These are phyloP conservation scores for Evernia prunastri DNA, from an alignment of 495 filamentous ascomycete genomes.

Conservation along the genomic window DNA sequence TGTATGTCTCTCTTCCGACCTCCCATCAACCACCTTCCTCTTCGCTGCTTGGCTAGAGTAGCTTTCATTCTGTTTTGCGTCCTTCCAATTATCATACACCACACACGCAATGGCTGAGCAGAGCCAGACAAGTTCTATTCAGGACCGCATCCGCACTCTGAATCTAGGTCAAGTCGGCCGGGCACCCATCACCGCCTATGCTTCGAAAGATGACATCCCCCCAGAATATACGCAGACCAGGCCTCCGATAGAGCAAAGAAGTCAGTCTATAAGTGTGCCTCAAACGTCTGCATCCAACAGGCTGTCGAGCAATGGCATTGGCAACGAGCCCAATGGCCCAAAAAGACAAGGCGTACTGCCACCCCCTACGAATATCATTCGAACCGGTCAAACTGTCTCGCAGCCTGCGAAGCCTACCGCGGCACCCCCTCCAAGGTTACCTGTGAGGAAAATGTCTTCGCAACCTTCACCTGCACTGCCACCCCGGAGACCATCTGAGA, in stretches of 20 bases:
- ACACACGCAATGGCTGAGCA: slow-evolving; percentile 34
- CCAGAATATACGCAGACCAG: slow-evolving; percentile 11
- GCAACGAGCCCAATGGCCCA: slow-evolving; percentile 41
- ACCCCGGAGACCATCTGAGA: slow-evolving; percentile 35
- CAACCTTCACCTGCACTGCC: slow-evolving; percentile 41
- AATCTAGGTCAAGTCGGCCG: slow-evolving; percentile 51
- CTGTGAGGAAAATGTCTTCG: slow-evolving; percentile 39
- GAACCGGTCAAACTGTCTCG: slow-evolving; percentile 26
- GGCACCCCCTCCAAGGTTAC: slow-evolving; percentile 43
- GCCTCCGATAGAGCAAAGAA: slow-evolving; percentile 32
- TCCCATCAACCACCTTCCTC: not conserved
- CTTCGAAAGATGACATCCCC: slow-evolving; percentile 31
- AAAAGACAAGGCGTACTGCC: slow-evolving; percentile 30
- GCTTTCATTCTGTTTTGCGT: not conserved
- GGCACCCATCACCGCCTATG: slow-evolving; percentile 30
- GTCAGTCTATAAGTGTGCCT: slow-evolving; percentile 44
- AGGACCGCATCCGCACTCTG: slow-evolving; percentile 53
- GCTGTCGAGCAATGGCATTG: slow-evolving; percentile 31
- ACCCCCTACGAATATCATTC: slow-evolving; percentile 29
- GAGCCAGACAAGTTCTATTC: slow-evolving; percentile 45
- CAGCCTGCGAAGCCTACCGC: slow-evolving; percentile 37
- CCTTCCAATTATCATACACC: slow-evolving; percentile 3
- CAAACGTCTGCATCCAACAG: slow-evolving; percentile 37
- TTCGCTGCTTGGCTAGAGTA: not conserved
- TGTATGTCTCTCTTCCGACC: not conserved